Percentiles rank a stretch among this genome's conserved stretches.
These are phyloP conservation scores for Heritiera littoralis DNA, from an alignment of 345 rosid genomes.

Conservation along the genomic window DNA sequence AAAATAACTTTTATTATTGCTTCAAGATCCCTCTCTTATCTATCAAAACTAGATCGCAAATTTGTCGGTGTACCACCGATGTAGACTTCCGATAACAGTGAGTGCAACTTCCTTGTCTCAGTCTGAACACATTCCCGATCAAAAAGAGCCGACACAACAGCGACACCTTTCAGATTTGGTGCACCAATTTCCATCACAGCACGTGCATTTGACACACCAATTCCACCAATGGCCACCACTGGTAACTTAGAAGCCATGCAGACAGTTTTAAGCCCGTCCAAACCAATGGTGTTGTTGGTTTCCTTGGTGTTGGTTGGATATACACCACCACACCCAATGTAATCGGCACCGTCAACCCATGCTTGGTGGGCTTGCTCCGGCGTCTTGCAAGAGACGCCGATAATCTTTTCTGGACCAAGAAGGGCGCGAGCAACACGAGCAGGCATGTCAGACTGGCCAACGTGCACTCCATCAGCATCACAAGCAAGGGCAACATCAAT, in stretches of 20 bases:
- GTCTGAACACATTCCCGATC: conserved; percentile 57
- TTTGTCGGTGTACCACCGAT: not conserved
- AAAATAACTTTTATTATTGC: no score
- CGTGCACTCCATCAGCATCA: conserved; percentile 88
- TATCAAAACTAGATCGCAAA: not conserved
- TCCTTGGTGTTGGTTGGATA: conserved; percentile 76
- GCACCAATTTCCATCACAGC: conserved; percentile 50
- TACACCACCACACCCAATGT: conserved; percentile 95
- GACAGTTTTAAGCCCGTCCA: conserved; percentile 75
- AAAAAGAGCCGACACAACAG: conserved; percentile 78
- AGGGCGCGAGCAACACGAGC: conserved; percentile 56
- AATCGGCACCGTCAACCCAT: conserved; percentile 86
- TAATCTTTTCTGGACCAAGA: conserved; percentile 87
- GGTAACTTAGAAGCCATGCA: conserved; percentile 79
- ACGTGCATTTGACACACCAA: conserved; percentile 58
- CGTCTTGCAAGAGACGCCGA: conserved; percentile 89
- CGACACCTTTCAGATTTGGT: conserved; percentile 77
- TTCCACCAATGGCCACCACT: conserved; percentile 90
- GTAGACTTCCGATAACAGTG: conserved; percentile 40
- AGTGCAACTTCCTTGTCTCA: conserved; percentile 23
- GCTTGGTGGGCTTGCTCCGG: conserved; percentile 79
- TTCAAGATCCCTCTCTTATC: no score
- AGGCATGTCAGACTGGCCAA: conserved; percentile 90
- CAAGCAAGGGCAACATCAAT: conserved; percentile 84
- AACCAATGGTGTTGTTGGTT: conserved; percentile 71